Base-by-base conservation (phyloP, 306 rosid species). In the Albizia julibrissin region DNA sequence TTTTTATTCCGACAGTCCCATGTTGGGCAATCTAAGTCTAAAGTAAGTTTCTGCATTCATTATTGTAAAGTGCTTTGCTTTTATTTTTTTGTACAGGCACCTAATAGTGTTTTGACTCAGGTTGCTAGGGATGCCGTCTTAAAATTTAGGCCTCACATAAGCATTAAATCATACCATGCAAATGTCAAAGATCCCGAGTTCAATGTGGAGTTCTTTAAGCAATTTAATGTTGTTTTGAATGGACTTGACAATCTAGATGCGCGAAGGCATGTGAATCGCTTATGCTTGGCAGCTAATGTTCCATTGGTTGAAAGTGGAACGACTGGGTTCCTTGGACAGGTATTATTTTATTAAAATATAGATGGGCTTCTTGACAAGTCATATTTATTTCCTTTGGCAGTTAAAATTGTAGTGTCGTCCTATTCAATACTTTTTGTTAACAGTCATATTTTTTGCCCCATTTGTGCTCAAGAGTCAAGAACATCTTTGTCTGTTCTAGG, bases 241-340 rank as follows among this genome's bases (percentile, higher is more conserved):
- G 99, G 99, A 72, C 99, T 96, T 39, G 99, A 96, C 93, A 96
- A 96, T 87, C 88, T 96, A 81, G 98, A 96, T 90, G 99, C 99
- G 1, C 92, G 99, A 69, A 89, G 99, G 65, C 98, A 96, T 84
- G 99, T 96, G 69, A 96, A 96, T 85, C 99, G 99, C 31, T 80
- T 96, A 66, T 91, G 98, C 89, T 87, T 96, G 92, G 97, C 98
- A 81, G 98, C 99, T 87, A 85, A 91, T 70, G 97, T 96, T 78
- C 97, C 99, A 72, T 81, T 96, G 80, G 95, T 96, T 80, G 99
- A 94, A 89, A 96, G 99, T 90, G 99, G 99, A 83, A 96, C 99
- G 44, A 96, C 99, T 86, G 99, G 99, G 75, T 96, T 96, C 87
- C 99, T 96, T 79, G 99, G 99, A 64, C 99, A 96, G 99, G 99